These are phyloP conservation scores for Apiotrichum porosum DNA, from an alignment of 1,284 basidiomycete genomes.

Conservation along the genomic window DNA sequence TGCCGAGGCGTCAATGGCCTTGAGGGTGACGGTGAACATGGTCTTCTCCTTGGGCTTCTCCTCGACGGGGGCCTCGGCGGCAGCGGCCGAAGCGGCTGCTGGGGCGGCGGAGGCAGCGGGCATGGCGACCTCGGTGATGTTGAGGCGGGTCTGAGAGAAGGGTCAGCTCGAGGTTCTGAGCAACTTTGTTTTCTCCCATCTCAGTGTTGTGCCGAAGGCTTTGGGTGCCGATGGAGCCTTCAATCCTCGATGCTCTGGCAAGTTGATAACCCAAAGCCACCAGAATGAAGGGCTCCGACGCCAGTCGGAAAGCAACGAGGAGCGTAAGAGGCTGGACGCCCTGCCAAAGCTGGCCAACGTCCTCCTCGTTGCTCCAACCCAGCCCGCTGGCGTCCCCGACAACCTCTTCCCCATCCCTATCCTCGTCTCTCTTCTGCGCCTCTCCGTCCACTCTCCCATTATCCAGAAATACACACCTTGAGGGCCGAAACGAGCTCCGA, in stretches of 20 bases:
- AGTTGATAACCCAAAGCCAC: too few species aligned
- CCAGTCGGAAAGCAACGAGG: too few species aligned
- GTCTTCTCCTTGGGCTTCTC: conserved; percentile 98
- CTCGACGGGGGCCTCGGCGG: conserved; percentile 53
- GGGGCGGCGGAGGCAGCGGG: conserved; percentile 68
- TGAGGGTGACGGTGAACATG: conserved; percentile 89
- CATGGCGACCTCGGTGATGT: conserved; percentile 97
- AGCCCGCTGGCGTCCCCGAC: too few species aligned
- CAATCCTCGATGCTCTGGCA: too few species aligned
- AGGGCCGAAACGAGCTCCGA: conserved; percentile 89
- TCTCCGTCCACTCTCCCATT: not conserved
- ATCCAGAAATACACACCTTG: conserved; percentile 66
- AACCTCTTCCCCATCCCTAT: not conserved
- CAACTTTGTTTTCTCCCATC: not conserved
- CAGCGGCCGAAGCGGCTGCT: conserved; percentile 54
- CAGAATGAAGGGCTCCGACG: too few species aligned
- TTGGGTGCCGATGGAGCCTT: too few species aligned
- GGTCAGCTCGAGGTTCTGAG: not conserved
- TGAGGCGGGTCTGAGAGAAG: conserved; percentile 69
- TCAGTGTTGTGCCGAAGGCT: not conserved
- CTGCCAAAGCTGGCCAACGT: too few species aligned
- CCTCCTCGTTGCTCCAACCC: too few species aligned
- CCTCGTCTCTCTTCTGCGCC: not conserved
- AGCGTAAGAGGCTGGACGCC: too few species aligned
- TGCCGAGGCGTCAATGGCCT: conserved; percentile 79